These are phyloP conservation scores for Colletotrichum gigasporum DNA, from an alignment of 2,329 filamentous ascomycete species.

Conservation along the genomic window DNA sequence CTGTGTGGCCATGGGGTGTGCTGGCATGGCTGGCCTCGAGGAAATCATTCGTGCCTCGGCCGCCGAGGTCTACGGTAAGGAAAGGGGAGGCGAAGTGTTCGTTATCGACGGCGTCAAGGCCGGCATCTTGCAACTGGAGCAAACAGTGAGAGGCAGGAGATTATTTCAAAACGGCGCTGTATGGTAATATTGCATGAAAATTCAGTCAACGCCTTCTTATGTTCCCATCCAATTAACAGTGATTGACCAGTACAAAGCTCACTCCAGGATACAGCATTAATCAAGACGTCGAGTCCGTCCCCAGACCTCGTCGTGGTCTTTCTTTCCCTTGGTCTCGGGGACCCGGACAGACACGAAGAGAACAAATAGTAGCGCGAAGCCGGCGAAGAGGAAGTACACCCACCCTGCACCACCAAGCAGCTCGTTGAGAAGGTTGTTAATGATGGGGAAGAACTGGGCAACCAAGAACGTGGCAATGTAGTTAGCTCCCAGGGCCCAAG, in stretches of 20 bases:
- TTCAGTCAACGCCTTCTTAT: constrained; percentile 3
- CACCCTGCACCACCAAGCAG: constrained; percentile 75
- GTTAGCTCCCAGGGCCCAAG: constrained; percentile 86
- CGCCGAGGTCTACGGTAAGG: constrained; percentile 68
- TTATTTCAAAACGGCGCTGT: constrained; percentile 41
- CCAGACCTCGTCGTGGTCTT: constrained; percentile 91
- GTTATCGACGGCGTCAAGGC: constrained; percentile 85
- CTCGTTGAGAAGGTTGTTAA: constrained; percentile 77
- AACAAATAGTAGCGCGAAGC: constrained; percentile 73
- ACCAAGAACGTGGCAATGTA: constrained; percentile 93
- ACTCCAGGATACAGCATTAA: constrained; percentile 39
- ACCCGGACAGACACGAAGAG: constrained; percentile 78
- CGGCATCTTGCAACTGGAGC: constrained; percentile 70
- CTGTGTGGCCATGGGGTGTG: constrained; percentile 86
- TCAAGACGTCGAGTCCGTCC: constrained; percentile 68
- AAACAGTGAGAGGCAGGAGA: constrained; percentile 55
- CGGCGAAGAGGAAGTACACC: constrained; percentile 93
- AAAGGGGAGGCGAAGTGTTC: constrained; percentile 63
- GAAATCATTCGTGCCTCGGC: constrained; percentile 77
- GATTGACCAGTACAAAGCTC: background rate
- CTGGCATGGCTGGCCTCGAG: constrained; percentile 89
- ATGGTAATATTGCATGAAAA: background rate
- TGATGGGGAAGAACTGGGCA: constrained; percentile 91
- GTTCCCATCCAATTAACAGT: background rate
- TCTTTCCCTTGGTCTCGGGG: constrained; percentile 89